Conservation (phyloP, 805 yeast genomes). For the Zygosaccharomyces pseudorouxii region DNA sequence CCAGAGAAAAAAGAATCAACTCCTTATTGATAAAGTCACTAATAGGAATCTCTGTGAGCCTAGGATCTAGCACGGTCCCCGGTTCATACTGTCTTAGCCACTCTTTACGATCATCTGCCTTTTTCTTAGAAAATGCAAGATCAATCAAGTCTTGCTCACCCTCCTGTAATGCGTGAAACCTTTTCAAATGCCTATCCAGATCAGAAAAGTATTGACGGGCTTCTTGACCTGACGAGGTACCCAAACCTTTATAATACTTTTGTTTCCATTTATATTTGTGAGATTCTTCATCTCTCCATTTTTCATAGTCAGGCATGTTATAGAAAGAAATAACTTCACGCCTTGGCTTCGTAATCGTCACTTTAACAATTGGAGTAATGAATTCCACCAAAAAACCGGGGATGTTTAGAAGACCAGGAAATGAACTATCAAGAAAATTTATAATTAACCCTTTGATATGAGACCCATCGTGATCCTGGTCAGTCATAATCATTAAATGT, state of each 20-base stretch:
- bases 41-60: slow-evolving; percentile 72
- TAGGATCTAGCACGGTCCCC: slow-evolving; percentile 87
- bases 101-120: slow-evolving; percentile 95
- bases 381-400: slow-evolving; percentile 93
- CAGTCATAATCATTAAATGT: slow-evolving; percentile 98
- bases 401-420: slow-evolving; percentile 85
- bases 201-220: slow-evolving; percentile 84
- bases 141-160: slow-evolving; percentile 77
- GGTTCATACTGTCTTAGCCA: slow-evolving; percentile 91
- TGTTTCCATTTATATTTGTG: slow-evolving; percentile 73
- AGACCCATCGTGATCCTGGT: slow-evolving; percentile 99
- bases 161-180: slow-evolving; percentile 74
- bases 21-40: slow-evolving; percentile 93
- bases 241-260: slow-evolving; percentile 97
- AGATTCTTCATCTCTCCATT: slow-evolving; percentile 87
- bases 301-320: slow-evolving; percentile 92
- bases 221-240: slow-evolving; percentile 83
- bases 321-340: slow-evolving; percentile 68
- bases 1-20: slow-evolving; percentile 89
- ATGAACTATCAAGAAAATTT: slow-evolving; percentile 86
- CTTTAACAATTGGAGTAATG: slow-evolving; percentile 94
- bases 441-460: slow-evolving; percentile 95
- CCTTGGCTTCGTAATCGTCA: slow-evolving; percentile 63
- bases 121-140: slow-evolving; percentile 88
- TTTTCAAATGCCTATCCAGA: slow-evolving; percentile 79